Evolutionary conservation across 768 basidiomycete genomes (phyloP).

Genomic region (Russula sp.): DNA sequence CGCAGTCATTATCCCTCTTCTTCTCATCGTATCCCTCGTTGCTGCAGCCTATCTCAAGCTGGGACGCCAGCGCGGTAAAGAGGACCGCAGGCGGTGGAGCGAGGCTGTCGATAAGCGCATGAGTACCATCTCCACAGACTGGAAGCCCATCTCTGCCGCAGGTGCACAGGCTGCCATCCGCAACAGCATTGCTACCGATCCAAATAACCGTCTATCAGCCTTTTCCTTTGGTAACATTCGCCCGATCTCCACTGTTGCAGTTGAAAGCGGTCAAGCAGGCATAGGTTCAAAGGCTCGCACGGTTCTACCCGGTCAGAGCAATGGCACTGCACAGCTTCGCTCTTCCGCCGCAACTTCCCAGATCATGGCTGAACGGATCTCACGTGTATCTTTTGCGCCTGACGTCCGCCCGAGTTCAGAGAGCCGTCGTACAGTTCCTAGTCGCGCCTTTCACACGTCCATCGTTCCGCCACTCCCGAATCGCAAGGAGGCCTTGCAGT

Average conservation of each 20-base stretch:
- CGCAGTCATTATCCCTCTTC: constrained; percentile 51
- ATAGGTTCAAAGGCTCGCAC: constrained; percentile 31
- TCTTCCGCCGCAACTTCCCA: constrained; percentile 44
- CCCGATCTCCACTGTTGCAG: constrained; percentile 34
- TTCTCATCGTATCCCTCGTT: constrained; percentile 42
- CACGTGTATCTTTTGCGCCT: constrained; percentile 64
- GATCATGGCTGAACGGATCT: constrained; percentile 35
- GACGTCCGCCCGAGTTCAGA: constrained; percentile 44
- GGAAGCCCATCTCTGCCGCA: constrained; percentile 62
- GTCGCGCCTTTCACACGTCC: constrained; percentile 37
- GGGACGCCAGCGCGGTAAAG: constrained; percentile 41
- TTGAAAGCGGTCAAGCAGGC: constrained; percentile 40
- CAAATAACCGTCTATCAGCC: constrained; percentile 35
- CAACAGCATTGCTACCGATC: constrained; percentile 49
- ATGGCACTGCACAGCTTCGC: constrained; percentile 39
- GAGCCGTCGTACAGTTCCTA: constrained; percentile 36
- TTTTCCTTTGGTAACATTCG: constrained; percentile 58
- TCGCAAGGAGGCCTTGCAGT: constrained; percentile 22
- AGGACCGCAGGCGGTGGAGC: constrained; percentile 53
- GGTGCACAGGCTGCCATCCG: constrained; percentile 73
- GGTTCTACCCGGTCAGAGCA: constrained; percentile 21
- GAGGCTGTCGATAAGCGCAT: constrained; percentile 73
- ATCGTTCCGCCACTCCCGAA: constrained; percentile 37
- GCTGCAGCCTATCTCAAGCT: constrained; percentile 45
- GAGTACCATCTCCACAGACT: constrained; percentile 72